These are phyloP conservation scores for Malassezia cuniculi DNA, from an alignment of 1,284 basidiomycete species.

Conservation along the genomic window DNA sequence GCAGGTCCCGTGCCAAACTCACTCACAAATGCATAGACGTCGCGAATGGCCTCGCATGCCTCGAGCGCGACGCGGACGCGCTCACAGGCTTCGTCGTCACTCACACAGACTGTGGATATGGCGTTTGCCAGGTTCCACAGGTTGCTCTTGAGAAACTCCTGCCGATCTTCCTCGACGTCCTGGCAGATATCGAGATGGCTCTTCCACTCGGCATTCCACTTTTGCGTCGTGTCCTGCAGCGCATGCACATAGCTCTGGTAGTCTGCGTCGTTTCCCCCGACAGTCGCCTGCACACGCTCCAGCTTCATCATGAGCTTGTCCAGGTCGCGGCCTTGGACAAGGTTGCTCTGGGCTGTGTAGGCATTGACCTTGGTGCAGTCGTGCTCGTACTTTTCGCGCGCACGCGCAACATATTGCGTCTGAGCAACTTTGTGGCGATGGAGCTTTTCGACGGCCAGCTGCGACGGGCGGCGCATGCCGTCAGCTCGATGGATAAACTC, in stretches of 20 bases:
- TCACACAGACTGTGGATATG: slow-evolving; percentile 85
- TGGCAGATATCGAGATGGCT: slow-evolving; percentile 57
- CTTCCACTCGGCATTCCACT: slow-evolving; percentile 93
- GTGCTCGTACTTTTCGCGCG: slow-evolving; percentile 82
- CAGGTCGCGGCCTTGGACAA: slow-evolving; percentile 84
- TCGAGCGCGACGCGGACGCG: slow-evolving; percentile 39
- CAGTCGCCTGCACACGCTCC: slow-evolving; percentile 75
- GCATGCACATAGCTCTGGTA: slow-evolving; percentile 74
- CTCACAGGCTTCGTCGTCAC: slow-evolving; percentile 63
- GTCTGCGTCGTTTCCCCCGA: slow-evolving; percentile 62
- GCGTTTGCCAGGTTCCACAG: slow-evolving; percentile 93
- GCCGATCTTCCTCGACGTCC: slow-evolving; percentile 83
- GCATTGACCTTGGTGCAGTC: slow-evolving; percentile 92
- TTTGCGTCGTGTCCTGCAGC: slow-evolving; percentile 63
- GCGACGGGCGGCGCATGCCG: slow-evolving; percentile 22
- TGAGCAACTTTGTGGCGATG: slow-evolving; percentile 44
- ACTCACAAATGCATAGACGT: slow-evolving; percentile 37
- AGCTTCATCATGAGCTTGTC: slow-evolving; percentile 80
- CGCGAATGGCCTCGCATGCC: slow-evolving; percentile 32
- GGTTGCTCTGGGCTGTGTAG: slow-evolving; percentile 79
- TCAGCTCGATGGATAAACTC: slow-evolving; percentile 34
- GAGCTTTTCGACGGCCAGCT: slow-evolving; percentile 31
- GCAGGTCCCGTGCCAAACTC: slow-evolving; percentile 34
- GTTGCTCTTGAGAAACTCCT: slow-evolving; percentile 86
- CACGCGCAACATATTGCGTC: slow-evolving; percentile 47